These are phyloP conservation scores for Sphenostylis stenocarpa DNA, from an alignment of 306 rosid genomes.

Conservation along the genomic window DNA sequence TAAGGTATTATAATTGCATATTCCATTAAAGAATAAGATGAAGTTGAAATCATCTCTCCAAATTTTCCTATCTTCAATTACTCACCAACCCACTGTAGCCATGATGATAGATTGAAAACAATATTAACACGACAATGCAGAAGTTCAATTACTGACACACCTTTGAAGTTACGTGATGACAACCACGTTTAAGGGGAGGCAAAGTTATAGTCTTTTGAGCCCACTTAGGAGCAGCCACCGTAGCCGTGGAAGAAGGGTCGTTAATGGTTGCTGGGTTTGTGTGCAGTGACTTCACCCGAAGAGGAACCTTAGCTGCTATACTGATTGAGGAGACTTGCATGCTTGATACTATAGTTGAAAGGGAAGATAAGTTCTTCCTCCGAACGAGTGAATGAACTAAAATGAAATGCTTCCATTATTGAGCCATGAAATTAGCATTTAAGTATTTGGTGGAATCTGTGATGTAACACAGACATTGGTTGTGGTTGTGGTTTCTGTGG, in stretches of 20 bases:
- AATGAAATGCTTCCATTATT: neutral
- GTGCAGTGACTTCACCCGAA: slow-evolving; percentile 31
- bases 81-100: too few species aligned
- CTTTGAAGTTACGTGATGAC: slow-evolving; percentile 77
- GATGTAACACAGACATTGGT: neutral
- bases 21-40: too few species aligned
- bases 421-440: neutral
- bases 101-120: too few species aligned
- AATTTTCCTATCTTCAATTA: too few species aligned
- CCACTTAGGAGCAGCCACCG: slow-evolving; percentile 58
- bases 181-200: slow-evolving; percentile 74
- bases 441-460: neutral
- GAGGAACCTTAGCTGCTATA: slow-evolving; percentile 16
- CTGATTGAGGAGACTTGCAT: slow-evolving; percentile 32
- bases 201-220: slow-evolving; percentile 75
- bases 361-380: neutral
- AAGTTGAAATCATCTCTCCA: too few species aligned
- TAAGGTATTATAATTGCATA: too few species aligned
- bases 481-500: neutral
- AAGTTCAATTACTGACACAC: neutral
- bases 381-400: neutral
- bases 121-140: too few species aligned
- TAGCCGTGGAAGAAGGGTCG: slow-evolving; percentile 38
- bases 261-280: slow-evolving; percentile 14
- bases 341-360: neutral